Conservation (phyloP, 2,329 filamentous ascomycete species). For the Fusarium clavum region DNA sequence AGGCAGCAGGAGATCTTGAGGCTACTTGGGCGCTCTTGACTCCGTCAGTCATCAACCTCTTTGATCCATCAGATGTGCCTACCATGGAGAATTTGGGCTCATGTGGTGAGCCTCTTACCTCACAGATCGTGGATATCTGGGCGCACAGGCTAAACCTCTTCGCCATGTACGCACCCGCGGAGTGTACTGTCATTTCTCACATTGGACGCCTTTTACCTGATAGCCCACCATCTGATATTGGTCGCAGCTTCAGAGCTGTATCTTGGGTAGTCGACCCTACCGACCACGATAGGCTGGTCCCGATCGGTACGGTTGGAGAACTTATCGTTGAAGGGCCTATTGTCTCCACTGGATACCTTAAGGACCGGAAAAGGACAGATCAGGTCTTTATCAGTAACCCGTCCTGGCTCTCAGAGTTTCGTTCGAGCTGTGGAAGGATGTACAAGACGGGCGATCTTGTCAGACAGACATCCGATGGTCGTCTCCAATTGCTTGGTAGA, state of each 20-base stretch:
- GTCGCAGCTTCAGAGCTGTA: background rate
- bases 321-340: background rate
- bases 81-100: background rate
- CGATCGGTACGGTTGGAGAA: background rate
- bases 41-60: slow-evolving; percentile 3
- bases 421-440: background rate
- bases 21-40: slow-evolving; percentile 4
- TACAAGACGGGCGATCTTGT: slow-evolving; percentile 8
- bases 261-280: background rate
- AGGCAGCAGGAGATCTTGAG: background rate
- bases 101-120: background rate
- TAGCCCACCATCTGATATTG: background rate
- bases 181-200: slow-evolving; percentile 5
- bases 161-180: slow-evolving; percentile 3
- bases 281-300: background rate
- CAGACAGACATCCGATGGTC: background rate
- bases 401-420: background rate
- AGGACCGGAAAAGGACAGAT: background rate
- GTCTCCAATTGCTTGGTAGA: background rate
- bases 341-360: background rate
- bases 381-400: background rate
- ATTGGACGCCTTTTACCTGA: background rate
- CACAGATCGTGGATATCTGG: slow-evolving; percentile 5
- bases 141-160: background rate
- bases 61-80: slow-evolving; percentile 2